A percentile compares a stretch with the other conserved stretches of the same genome.
Evolutionary conservation across 257 asterid species (phyloP).

Genomic region (Forsythia suspensa): DNA sequence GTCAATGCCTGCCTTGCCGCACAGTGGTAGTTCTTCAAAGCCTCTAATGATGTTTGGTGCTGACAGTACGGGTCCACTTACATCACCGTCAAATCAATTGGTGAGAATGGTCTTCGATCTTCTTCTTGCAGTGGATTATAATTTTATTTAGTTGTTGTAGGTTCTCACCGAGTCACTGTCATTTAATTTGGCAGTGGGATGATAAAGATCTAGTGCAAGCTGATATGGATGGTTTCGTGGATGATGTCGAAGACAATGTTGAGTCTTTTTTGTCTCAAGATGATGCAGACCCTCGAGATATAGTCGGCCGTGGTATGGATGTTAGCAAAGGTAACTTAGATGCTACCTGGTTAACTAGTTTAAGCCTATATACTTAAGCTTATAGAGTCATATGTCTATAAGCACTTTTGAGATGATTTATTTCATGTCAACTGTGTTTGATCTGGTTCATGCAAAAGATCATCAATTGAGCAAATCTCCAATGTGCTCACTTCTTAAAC

Average conservation of each 20-base stretch:
- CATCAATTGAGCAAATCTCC: neutral
- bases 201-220: slow-evolving; percentile 91
- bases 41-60: slow-evolving; percentile 83
- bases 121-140: neutral
- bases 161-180: slow-evolving; percentile 21
- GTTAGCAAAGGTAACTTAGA: slow-evolving; percentile 68
- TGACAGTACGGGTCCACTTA: slow-evolving; percentile 79
- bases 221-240: slow-evolving; percentile 96
- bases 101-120: slow-evolving; percentile 39
- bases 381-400: neutral
- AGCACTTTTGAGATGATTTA: neutral
- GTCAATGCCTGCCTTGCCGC: slow-evolving; percentile 83
- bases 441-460: neutral
- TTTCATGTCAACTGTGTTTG: neutral
- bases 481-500: no score
- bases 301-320: slow-evolving; percentile 88
- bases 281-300: slow-evolving; percentile 85
- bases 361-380: neutral
- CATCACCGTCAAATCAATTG: slow-evolving; percentile 90
- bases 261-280: slow-evolving; percentile 92
- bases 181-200: slow-evolving; percentile 77
- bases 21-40: slow-evolving; percentile 81
- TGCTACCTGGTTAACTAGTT: neutral
- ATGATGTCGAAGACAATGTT: slow-evolving; percentile 91
- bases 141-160: neutral